These are phyloP conservation scores for Symbiodinium pilosum DNA, from an alignment of 73 alveolate species.

Conservation along the genomic window DNA sequence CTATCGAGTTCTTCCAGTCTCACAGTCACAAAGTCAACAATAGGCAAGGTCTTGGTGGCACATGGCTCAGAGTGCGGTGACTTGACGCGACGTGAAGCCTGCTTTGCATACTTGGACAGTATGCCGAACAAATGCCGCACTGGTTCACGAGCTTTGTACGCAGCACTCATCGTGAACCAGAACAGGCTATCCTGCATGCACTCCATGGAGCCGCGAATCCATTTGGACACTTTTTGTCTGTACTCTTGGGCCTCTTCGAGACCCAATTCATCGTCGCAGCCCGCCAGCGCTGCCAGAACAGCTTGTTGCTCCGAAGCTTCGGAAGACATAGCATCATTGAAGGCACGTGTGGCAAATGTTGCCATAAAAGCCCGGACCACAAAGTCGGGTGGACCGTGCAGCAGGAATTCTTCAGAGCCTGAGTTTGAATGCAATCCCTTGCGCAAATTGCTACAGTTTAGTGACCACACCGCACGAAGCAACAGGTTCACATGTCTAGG, in stretches of 20 bases:
- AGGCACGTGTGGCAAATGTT: background rate
- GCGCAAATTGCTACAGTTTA: no score
- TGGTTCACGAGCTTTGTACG: background rate
- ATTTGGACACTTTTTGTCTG: background rate
- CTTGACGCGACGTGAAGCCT: background rate
- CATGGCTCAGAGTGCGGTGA: background rate
- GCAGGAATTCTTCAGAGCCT: background rate
- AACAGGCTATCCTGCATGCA: background rate
- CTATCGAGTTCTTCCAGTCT: background rate
- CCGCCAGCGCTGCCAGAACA: background rate
- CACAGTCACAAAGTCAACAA: background rate
- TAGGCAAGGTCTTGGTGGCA: background rate
- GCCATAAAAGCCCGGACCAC: background rate
- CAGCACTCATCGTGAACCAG: background rate
- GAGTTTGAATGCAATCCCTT: background rate
- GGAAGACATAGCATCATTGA: background rate
- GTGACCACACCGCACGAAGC: no score
- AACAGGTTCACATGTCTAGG: no score
- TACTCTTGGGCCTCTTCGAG: background rate
- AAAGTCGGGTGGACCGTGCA: background rate
- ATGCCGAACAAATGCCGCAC: background rate
- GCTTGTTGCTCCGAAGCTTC: background rate
- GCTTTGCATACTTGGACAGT: background rate
- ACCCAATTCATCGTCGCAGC: slow-evolving; percentile 5
- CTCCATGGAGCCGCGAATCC: background rate